These are phyloP conservation scores for Chenopodium suecicum DNA, from an alignment of 148 eudicot species.

Conservation along the genomic window DNA sequence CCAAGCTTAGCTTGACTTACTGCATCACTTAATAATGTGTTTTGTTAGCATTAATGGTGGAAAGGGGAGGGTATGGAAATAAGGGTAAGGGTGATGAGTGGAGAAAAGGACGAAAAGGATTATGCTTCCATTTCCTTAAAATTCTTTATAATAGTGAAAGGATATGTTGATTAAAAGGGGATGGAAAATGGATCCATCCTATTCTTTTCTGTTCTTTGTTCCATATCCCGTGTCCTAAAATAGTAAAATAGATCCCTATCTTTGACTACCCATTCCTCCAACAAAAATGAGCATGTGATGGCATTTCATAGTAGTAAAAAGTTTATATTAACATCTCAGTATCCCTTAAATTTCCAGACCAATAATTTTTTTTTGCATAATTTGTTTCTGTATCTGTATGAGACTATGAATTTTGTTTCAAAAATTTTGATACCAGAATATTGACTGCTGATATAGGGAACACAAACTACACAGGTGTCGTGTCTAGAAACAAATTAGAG, in stretches of 20 bases:
- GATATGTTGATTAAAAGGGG: background rate
- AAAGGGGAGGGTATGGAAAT: no score
- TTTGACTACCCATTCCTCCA: background rate
- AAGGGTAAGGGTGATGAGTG: background rate
- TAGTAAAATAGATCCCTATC: background rate
- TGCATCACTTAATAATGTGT: no score
- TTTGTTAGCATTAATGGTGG: background rate
- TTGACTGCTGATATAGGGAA: constrained; percentile 52
- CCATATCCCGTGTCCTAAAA: background rate
- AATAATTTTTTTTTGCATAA: background rate
- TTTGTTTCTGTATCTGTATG: background rate
- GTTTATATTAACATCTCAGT: no score
- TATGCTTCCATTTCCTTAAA: background rate
- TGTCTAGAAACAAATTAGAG: constrained; percentile 53
- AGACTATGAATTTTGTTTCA: background rate
- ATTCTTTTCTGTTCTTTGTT: background rate
- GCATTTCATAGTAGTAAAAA: no score
- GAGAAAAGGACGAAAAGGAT: background rate
- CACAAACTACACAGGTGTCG: constrained; percentile 62
- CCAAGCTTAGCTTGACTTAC: no score
- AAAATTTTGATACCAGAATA: background rate
- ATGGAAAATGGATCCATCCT: background rate
- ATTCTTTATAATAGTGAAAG: background rate
- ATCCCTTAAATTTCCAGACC: no score
- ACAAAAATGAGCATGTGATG: no score